Base-by-base conservation (phyloP, 2,329 filamentous ascomycete genomes). In the Nemania sp. region DNA sequence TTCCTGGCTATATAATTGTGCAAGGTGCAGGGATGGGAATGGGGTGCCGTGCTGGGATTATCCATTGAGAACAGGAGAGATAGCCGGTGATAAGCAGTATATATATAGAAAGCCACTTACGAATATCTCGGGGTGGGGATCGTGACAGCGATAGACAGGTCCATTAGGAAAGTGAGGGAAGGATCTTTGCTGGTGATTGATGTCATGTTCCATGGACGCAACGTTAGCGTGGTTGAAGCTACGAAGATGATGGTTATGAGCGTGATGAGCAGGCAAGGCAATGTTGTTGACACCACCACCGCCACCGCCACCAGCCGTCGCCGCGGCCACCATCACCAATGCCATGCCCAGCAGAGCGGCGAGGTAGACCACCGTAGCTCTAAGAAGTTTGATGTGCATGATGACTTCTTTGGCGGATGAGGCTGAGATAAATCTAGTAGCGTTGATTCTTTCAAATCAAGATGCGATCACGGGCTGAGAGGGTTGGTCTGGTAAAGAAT, bases 71-170 rank as follows among this genome's bases (percentile, higher is more conserved):
- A 41, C 1, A 13, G 35, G 57, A 18, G 41, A 59, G n/a, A 53
- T n/a, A 8, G 32, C n/a, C 24, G 11, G 10, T 26, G 43, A 18
- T 13, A 35, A 22, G 10, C 2, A 29, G 13, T 32, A 15, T 13
- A 8, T 13, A 8, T 2, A 10, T 15, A 24, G 32, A 45, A 38
- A n/a, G 18, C 35, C 22, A 70, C 68, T 67, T 63, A 72, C 70
- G 24, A 68, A 72, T 32, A 67, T 55, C 58, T 75, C 74, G 15
- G 69, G 61, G 54, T 49, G 24, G 29, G 73, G 68, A 20, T 71
- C 61, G 24, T 75, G 69, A 64, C 74, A 75, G 58, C 71, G 72
- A n/a, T 73, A 69, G 60, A 70, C 69, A 1, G 66, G 68, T 7
- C 68, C 70, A 47, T 47, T 32, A 15, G 52, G 32, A 51, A 51